These are phyloP conservation scores for Bruguiera sexangula DNA, from an alignment of 345 rosid genomes.

Conservation along the genomic window DNA sequence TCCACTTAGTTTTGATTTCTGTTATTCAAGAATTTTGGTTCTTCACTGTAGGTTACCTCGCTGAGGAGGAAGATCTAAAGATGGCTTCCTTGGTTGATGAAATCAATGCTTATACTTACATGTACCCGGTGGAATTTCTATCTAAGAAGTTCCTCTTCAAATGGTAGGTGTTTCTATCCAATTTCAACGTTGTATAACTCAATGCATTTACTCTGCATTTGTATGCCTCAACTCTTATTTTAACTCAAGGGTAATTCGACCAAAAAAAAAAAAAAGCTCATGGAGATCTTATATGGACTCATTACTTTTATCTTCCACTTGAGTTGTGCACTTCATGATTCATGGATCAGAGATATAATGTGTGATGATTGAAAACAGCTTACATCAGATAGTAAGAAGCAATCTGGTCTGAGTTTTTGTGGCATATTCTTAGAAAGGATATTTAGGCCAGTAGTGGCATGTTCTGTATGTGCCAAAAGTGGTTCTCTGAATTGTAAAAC, in stretches of 20 bases:
- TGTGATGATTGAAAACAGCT: no score
- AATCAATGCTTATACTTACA: conserved; percentile 74
- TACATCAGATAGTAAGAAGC: no score
- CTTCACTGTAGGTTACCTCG: conserved; percentile 46
- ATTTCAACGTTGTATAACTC: neutral
- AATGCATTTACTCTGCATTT: neutral
- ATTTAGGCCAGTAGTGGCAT: neutral
- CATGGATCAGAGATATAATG: no score
- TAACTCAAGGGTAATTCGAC: no score
- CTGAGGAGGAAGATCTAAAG: conserved; percentile 48
- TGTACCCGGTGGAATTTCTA: conserved; percentile 62
- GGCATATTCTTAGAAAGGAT: neutral
- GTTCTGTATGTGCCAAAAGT: neutral
- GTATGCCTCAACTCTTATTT: no score
- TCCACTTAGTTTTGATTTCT: neutral
- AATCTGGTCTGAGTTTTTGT: no score
- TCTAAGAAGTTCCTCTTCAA: conserved; percentile 66
- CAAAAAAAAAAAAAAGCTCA: no score
- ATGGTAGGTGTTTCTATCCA: conserved; percentile 47
- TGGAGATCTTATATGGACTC: no score
- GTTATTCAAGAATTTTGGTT: neutral
- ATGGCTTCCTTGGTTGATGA: conserved; percentile 66
- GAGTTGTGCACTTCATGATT: no score
- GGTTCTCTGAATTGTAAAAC: neutral
- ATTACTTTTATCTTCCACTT: no score